Base-by-base conservation (phyloP, 108 stramenopile species). In the Nitzschia palea region DNA sequence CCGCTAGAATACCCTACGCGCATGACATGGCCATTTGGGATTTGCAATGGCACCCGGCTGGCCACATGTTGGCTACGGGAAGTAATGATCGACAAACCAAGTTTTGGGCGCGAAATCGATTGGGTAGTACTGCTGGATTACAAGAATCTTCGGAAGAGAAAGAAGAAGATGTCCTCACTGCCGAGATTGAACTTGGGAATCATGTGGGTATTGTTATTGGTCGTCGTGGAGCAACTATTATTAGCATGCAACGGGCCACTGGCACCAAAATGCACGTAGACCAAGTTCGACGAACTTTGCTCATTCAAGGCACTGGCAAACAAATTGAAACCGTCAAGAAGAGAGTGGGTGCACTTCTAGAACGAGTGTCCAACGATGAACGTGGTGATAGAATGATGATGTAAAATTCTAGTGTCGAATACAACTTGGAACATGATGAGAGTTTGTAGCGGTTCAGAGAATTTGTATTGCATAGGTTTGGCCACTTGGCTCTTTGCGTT, bases 11-110 rank as follows among this genome's bases (percentile, higher is more conserved):
- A 22, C 95, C 86, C 9, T 91, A 74, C 68, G 97, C 97, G 18
- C 97, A 98, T 77, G 96, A 98, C 43, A 91, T 93, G 86, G 93
- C 98, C 25, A 91, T 98, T 65, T 97, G 96, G 96, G 93, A 94
- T 76, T 72, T 97, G 80, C 87, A 88, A 68, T 98, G 96, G 96
- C 96, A 97, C 78, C 98, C 98, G 2, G 84, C 89, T 5, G 98
- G 98, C 6, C 95, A 97, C 68, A 74, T 93, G 65, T 65, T 98
- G 27, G 96, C 96, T 0, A 93, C 93, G 10, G 96, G 87, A 20
- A 78, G 80, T 47, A 94, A 96, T 74, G 97, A 98, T 77, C 78
- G 92, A 42, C 93, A 89, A 58, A 87, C 88, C 48, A 97, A 97
- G 74, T 96, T 97, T 72, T 98, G 96, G 95, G 80, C 86, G 14